A percentile compares a stretch with the other conserved stretches of the same genome.
Evolutionary conservation across 495 filamentous ascomycete genomes (phyloP).

Genomic region (Aspergillus conjunctus): DNA sequence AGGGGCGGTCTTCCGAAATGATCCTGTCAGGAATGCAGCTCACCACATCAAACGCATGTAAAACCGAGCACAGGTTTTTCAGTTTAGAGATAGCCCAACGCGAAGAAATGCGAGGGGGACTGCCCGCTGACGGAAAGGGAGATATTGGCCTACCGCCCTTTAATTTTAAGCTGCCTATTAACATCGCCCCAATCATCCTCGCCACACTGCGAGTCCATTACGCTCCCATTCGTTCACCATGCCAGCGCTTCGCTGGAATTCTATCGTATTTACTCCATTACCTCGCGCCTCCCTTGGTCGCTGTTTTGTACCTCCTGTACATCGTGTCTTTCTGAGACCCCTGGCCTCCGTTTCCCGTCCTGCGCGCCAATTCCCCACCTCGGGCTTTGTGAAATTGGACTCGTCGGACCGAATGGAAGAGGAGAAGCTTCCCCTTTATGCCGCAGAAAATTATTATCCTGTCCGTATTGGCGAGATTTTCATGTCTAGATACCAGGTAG

Average conservation of each 20-base stretch:
- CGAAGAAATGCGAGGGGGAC: too few species aligned
- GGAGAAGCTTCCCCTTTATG: constrained; percentile 44
- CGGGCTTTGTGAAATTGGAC: constrained; percentile 22
- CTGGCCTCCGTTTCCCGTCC: constrained; percentile 15
- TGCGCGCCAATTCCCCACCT: constrained; percentile 16
- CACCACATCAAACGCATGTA: too few species aligned
- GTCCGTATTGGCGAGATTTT: constrained; percentile 49
- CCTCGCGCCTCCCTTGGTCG: not conserved
- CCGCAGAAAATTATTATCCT: constrained; percentile 46
- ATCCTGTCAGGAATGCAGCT: too few species aligned
- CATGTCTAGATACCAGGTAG: constrained; percentile 47
- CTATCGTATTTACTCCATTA: not conserved
- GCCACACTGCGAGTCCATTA: too few species aligned
- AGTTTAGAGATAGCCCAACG: too few species aligned
- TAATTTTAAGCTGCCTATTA: too few species aligned
- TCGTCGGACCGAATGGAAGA: constrained; percentile 35
- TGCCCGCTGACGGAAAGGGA: too few species aligned
- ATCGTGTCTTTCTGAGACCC: not conserved
- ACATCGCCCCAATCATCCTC: too few species aligned
- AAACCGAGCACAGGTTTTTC: too few species aligned
- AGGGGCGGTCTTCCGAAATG: too few species aligned
- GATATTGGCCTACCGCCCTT: too few species aligned
- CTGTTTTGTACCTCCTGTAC: not conserved
- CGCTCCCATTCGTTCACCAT: not conserved
- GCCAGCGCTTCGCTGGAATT: not conserved